Conservation (phyloP, 305 asterid genomes). For the Fraxinus velutina region DNA sequence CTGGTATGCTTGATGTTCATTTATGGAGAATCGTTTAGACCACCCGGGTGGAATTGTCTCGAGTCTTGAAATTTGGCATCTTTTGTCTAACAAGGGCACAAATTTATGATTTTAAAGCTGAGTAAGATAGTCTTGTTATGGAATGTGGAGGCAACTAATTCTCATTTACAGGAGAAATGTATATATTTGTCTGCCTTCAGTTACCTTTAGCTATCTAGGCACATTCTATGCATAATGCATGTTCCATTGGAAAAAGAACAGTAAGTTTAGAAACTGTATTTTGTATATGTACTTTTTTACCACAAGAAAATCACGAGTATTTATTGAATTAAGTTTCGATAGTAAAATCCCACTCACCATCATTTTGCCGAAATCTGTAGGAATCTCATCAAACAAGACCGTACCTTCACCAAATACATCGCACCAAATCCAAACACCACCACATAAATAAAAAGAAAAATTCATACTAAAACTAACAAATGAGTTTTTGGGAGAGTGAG, state of each 20-base stretch:
- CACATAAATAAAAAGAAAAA: too few species aligned
- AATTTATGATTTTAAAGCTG: neutral
- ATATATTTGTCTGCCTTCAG: neutral
- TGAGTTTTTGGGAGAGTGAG: too few species aligned
- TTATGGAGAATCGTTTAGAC: conserved; percentile 17
- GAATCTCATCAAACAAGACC: too few species aligned
- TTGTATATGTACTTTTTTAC: neutral
- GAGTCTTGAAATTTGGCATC: neutral
- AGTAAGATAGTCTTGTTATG: neutral
- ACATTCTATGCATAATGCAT: too few species aligned
- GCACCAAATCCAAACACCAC: too few species aligned
- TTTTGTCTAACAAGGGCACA: neutral
- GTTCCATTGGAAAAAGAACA: neutral
- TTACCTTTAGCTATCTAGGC: conserved; percentile 3
- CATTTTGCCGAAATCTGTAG: too few species aligned
- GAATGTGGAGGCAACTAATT: neutral
- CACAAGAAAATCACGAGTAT: neutral
- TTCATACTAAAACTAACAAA: too few species aligned
- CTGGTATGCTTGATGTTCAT: conserved; percentile 43
- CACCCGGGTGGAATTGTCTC: neutral
- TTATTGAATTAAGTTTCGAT: too few species aligned
- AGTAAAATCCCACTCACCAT: neutral
- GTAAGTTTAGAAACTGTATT: neutral
- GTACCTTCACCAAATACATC: too few species aligned
- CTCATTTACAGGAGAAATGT: neutral